phyloP scores from a whole-genome alignment of 257 asterid genomes.

The Phtheirospermum japonicum region DNA sequence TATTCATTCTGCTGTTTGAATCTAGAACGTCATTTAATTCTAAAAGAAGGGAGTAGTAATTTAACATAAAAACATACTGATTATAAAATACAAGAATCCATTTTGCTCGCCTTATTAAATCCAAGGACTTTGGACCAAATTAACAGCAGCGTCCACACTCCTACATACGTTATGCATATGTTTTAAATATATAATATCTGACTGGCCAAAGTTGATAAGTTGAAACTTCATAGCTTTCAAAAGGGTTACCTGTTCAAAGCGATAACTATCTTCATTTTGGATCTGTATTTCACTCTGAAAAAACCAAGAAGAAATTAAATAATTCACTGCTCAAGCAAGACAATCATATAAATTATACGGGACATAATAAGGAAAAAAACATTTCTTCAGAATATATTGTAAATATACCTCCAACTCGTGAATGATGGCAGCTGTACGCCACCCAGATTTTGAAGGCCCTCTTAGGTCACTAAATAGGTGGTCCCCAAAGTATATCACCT shows the following conservation, averaged over 20 bases:
- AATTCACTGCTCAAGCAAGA: constrained; percentile 4
- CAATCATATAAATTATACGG: constrained; percentile 18
- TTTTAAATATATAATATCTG: no score
- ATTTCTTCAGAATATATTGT: no score
- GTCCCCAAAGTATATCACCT: constrained; percentile 99
- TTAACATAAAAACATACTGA: neutral
- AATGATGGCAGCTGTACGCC: constrained; percentile 97
- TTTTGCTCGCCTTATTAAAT: neutral
- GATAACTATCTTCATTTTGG: constrained; percentile 82
- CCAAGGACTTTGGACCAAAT: neutral
- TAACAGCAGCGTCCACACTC: neutral
- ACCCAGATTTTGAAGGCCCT: constrained; percentile 97
- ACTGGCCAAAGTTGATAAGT: neutral
- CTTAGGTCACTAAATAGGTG: constrained; percentile 95
- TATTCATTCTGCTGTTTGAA: no score
- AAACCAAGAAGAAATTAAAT: constrained; percentile 25
- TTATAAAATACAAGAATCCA: neutral
- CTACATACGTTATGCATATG: no score
- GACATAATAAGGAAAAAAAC: constrained; percentile 12
- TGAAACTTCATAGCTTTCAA: constrained; percentile 10
- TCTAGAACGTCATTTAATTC: no score
- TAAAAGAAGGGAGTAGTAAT: no score
- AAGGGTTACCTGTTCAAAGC: constrained; percentile 82
- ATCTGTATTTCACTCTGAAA: constrained; percentile 87
- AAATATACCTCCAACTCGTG: constrained; percentile 87